Evolutionary conservation across 148 eudicot species (phyloP), one percentile per base, ranked within the genome.

Genomic region (Nyssa sinensis): DNA sequence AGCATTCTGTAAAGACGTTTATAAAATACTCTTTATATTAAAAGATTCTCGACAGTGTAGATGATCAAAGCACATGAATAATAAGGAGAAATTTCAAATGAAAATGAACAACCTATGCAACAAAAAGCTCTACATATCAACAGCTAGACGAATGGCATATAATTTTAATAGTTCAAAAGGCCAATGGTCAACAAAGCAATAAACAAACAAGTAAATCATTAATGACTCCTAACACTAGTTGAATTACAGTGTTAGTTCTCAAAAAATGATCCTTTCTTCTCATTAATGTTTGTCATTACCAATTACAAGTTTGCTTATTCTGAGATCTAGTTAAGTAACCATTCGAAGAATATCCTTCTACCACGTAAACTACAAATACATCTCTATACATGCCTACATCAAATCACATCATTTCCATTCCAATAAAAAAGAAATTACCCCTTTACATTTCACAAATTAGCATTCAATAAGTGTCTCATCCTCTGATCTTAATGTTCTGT

Each of bases 1-100:
- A 67, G 81, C 66, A 77, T 66, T 76, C 93, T 89, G 90, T 84
- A 79, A 35, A 41, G 25, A 39, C 65, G 58, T 73, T 65, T 35
- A 75, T 24, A 29, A 14, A 30, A 28, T 7, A 53, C 33, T 12
- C 5, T 37, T 9, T 3, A 9, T 3, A 0, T 11, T 70, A 10
- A 23, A 23, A 51, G 25, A 64, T 34, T 33, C 44, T 17, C 53
- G 37, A 23, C 28, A 44, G 16, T 7, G 35, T 13, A 75, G 44
- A 14, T n/a, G 58, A 64, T 23, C 27, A 3, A 64, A 39, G 59
- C 8, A 12, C 51, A 65, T 33, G 73, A 44, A 44, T 19, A 13
- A 44, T 12, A 44, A 44, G 16, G 17, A 28, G 7, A 62, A 67
- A 3, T 4, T 19, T 37, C 39, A 28, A 12, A 35, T 2, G 11